Base-by-base conservation (phyloP, 164 flowering plant genomes). In the Dillenia turbinata region DNA sequence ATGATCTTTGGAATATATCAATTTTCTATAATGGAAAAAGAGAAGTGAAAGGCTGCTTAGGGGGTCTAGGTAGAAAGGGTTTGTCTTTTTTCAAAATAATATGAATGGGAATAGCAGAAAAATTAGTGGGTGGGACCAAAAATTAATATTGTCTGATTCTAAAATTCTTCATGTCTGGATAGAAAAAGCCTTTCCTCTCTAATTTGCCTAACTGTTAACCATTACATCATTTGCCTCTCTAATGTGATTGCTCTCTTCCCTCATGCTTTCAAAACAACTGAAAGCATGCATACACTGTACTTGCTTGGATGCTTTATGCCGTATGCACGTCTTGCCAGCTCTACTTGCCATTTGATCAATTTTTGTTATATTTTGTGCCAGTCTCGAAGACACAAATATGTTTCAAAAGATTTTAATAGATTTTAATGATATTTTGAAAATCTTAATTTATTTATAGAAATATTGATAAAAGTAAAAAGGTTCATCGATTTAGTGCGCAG, bases 141-240 rank as follows among this genome's bases (percentile, higher is more conserved):
- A 33, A 33, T 33, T 33, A 6, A 26, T 57, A 14, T 19, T 51
- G 24, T 16, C 9, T 26, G 46, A 47, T 47, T 63, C 57, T 59
- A 56, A 62, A 26, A 15, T 67, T 26, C 26, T 48, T 47, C n/a
- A 47, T 22, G 48, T 26, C 5, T n/a, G 63, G 24, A 17, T 16
- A 49, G 15, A 6, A 33, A 33, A 33, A 33, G 5, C 40, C 40
- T 33, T 33, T 33, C 40, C 7, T 33, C 40, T 33, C 40, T 33
- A n/a, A n/a, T n/a, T 33, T 57, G 69, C 74, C 66, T 66, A 56
- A 66, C 59, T 62, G 44, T 71, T 66, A 66, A 65, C 73, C 33
- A 60, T 47, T 52, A 46, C 2, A 11, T 10, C 49, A 8, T 33
- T 40, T 7, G 9, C 10, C 22, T 12, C 22, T 12, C 54, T n/a